Conservation (phyloP, 352 stramenopile genomes). For the Globisporangium cystogenes region DNA sequence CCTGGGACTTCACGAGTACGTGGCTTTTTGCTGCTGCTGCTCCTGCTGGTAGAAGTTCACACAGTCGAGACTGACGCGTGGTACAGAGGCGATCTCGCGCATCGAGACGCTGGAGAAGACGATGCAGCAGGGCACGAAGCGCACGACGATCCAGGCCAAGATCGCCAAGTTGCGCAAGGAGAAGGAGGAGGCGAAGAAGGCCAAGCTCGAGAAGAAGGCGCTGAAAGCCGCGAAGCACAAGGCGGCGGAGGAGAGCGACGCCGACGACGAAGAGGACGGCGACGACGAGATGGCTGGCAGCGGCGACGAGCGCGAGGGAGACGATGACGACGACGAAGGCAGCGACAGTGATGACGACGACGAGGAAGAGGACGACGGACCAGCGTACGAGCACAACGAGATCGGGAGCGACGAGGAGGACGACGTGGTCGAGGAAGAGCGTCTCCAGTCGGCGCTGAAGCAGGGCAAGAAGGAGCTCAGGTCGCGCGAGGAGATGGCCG, state of each 20-base stretch:
- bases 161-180: constrained; percentile 81
- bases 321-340: constrained; percentile 12
- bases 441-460: constrained; percentile 59
- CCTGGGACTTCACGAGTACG: constrained; percentile 83
- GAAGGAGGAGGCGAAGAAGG: constrained; percentile 52
- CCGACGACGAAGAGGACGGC: constrained; percentile 9
- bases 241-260: constrained; percentile 12
- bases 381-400: constrained; percentile 25
- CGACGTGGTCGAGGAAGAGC: constrained; percentile 72
- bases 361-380: constrained; percentile 20
- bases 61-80: not conserved
- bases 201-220: constrained; percentile 48
- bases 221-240: constrained; percentile 32
- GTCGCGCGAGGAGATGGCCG: constrained; percentile 53
- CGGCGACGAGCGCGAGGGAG: constrained; percentile 18
- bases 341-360: constrained; percentile 18
- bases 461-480: constrained; percentile 45
- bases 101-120: constrained; percentile 73
- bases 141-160: constrained; percentile 82
- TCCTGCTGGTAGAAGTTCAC: no score
- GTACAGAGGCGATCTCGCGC: constrained; percentile 68
- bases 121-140: constrained; percentile 54
- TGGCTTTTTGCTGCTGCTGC: not conserved
- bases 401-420: constrained; percentile 43
- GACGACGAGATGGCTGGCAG: constrained; percentile 15